phyloP scores from a whole-genome alignment of 2,329 filamentous ascomycete genomes.

The Berkeleyomyces basicola region DNA sequence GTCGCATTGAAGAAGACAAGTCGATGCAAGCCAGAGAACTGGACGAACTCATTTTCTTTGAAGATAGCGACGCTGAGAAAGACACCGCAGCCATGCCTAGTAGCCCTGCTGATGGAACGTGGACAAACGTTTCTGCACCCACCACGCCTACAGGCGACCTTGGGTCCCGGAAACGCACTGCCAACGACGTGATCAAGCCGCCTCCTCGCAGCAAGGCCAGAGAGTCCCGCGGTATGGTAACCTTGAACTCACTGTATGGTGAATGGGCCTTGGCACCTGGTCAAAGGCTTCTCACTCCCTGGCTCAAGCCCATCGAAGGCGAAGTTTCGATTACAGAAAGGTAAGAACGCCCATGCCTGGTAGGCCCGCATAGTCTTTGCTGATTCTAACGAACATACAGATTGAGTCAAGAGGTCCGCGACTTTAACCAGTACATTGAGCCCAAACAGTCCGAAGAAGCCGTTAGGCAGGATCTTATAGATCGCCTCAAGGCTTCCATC shows the following conservation, averaged over 20 bases:
- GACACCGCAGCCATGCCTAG: constrained; percentile 13
- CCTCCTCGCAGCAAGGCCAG: constrained; percentile 33
- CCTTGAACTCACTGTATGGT: constrained; percentile 32
- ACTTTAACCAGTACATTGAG: constrained; percentile 74
- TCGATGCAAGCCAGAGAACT: constrained; percentile 37
- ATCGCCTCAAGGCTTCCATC: constrained; percentile 47
- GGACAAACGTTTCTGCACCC: constrained; percentile 10
- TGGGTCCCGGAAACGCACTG: constrained; percentile 58
- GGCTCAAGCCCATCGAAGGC: constrained; percentile 32
- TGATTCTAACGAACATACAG: constrained; percentile 25
- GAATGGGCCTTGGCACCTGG: constrained; percentile 33
- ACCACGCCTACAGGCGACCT: constrained; percentile 22
- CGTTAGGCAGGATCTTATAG: constrained; percentile 56
- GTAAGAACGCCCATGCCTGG: not conserved
- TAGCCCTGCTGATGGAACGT: constrained; percentile 7
- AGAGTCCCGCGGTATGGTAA: constrained; percentile 22
- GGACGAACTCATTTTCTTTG: constrained; percentile 84
- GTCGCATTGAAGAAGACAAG: constrained; percentile 46
- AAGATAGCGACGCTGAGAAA: constrained; percentile 42
- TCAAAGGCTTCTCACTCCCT: constrained; percentile 22
- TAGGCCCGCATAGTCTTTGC: not conserved
- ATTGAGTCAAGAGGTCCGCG: constrained; percentile 75
- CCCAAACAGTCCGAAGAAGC: constrained; percentile 62
- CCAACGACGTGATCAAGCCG: constrained; percentile 49
- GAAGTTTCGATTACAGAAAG: constrained; percentile 2